Conservation (phyloP, 2,329 filamentous ascomycete species). For the Dactylellina drechsleri region DNA sequence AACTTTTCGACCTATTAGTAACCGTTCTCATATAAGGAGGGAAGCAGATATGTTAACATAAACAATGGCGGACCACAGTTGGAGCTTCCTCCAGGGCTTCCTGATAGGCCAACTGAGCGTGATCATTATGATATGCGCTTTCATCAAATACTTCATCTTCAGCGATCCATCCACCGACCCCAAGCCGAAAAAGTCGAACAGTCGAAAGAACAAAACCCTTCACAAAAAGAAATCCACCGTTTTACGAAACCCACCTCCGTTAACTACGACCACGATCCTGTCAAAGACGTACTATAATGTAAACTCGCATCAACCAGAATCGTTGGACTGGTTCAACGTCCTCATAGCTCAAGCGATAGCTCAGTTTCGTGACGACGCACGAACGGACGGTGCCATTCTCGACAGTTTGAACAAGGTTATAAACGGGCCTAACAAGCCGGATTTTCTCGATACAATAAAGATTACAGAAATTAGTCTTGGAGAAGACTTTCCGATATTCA, state of each 20-base stretch:
- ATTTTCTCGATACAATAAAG: conserved; percentile 85
- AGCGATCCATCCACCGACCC: conserved; percentile 74
- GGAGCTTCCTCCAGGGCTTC: conserved; percentile 93
- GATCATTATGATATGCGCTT: conserved; percentile 87
- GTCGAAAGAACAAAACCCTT: conserved; percentile 65
- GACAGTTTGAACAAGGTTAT: conserved; percentile 83
- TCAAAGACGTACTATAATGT: conserved; percentile 98
- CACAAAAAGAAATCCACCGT: conserved; percentile 76
- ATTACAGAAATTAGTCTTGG: conserved; percentile 93
- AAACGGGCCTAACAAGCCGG: conserved; percentile 85
- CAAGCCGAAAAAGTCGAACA: conserved; percentile 61
- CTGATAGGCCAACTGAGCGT: conserved; percentile 93
- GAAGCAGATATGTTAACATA: conserved; percentile 17
- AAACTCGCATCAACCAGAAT: conserved; percentile 93
- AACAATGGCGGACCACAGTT: conserved; percentile 64
- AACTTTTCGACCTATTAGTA: neutral
- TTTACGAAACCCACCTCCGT: conserved; percentile 75
- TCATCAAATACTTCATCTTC: conserved; percentile 99
- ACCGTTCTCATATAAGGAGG: neutral
- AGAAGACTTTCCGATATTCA: conserved; percentile 98
- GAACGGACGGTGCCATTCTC: conserved; percentile 89
- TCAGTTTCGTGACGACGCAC: conserved; percentile 90
- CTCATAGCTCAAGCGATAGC: conserved; percentile 95
- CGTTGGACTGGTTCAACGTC: conserved; percentile 98
- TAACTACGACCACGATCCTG: conserved; percentile 92